Conservation (phyloP, 2,329 filamentous ascomycete genomes). For the Gaeumannomyces sp. region DNA sequence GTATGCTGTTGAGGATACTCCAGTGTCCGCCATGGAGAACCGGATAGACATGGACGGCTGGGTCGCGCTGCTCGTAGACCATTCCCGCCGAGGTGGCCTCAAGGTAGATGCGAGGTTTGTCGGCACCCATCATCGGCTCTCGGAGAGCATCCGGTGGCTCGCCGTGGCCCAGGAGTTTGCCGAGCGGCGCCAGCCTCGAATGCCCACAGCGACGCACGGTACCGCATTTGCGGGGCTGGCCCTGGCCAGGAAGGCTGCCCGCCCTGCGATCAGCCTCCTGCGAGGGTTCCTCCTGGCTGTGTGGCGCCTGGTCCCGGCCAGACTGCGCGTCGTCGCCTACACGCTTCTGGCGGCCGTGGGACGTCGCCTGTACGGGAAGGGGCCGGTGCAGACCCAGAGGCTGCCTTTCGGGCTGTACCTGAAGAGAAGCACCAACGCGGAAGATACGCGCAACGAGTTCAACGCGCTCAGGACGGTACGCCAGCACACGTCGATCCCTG, state of each 20-base stretch:
- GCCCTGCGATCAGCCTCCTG: background rate
- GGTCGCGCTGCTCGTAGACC: conserved; percentile 25
- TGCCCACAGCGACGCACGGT: background rate
- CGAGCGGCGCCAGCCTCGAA: background rate
- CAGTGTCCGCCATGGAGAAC: conserved; percentile 11
- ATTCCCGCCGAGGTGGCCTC: conserved; percentile 20
- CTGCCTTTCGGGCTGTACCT: conserved; percentile 28
- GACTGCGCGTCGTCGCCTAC: conserved; percentile 16
- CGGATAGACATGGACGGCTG: conserved; percentile 18
- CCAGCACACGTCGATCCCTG: conserved; percentile 22
- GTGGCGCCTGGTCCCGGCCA: conserved; percentile 17
- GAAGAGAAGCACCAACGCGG: conserved; percentile 17
- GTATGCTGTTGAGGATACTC: conserved; percentile 16
- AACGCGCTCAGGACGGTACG: conserved; percentile 22
- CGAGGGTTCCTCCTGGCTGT: conserved; percentile 11
- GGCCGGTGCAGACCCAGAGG: conserved; percentile 15
- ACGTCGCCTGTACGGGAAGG: conserved; percentile 16
- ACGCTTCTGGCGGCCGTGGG: conserved; percentile 17
- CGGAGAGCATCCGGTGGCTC: conserved; percentile 21
- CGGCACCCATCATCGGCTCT: conserved; percentile 23
- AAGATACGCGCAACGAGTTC: conserved; percentile 21
- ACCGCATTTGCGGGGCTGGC: background rate
- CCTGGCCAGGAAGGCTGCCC: background rate
- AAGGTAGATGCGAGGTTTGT: conserved; percentile 25
- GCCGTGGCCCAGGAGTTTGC: conserved; percentile 16